Percentiles rank a stretch among this genome's conserved stretches.
These are phyloP conservation scores for Fusarium sp. DNA, from an alignment of 2,329 filamentous ascomycete species.

Conservation along the genomic window DNA sequence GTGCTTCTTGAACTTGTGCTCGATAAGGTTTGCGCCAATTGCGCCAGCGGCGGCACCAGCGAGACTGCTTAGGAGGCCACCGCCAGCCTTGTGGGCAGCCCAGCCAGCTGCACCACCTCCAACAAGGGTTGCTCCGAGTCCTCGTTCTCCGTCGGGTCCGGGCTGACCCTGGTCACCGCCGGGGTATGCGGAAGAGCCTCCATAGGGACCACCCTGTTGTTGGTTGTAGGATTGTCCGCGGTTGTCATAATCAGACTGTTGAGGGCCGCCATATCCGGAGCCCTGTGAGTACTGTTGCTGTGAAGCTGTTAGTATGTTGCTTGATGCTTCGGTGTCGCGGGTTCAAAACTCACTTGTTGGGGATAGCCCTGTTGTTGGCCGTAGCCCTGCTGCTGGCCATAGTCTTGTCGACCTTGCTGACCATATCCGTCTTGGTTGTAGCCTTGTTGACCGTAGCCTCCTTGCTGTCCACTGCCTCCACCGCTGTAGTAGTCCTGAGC, in stretches of 20 bases:
- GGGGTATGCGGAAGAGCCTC: conserved; percentile 23
- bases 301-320: neutral
- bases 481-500: conserved; percentile 42
- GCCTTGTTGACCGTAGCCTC: conserved; percentile 18
- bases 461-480: conserved; percentile 23
- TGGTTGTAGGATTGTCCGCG: conserved; percentile 24
- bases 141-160: conserved; percentile 54
- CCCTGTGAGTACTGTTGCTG: conserved; percentile 37
- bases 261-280: conserved; percentile 23
- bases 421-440: conserved; percentile 24
- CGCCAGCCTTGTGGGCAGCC: conserved; percentile 62
- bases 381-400: conserved; percentile 27
- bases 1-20: conserved; percentile 52
- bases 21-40: conserved; percentile 61
- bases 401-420: conserved; percentile 24
- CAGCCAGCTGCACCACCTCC: conserved; percentile 63
- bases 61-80: conserved; percentile 61
- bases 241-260: conserved; percentile 33
- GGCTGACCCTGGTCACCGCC: neutral
- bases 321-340: no score
- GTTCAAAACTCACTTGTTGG: conserved; percentile 20
- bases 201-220: conserved; percentile 36
- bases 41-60: conserved; percentile 62
- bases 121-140: conserved; percentile 62
- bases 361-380: conserved; percentile 25